phyloP scores from a whole-genome alignment of 495 filamentous ascomycete genomes.

The Podospora pseudopauciseta region DNA sequence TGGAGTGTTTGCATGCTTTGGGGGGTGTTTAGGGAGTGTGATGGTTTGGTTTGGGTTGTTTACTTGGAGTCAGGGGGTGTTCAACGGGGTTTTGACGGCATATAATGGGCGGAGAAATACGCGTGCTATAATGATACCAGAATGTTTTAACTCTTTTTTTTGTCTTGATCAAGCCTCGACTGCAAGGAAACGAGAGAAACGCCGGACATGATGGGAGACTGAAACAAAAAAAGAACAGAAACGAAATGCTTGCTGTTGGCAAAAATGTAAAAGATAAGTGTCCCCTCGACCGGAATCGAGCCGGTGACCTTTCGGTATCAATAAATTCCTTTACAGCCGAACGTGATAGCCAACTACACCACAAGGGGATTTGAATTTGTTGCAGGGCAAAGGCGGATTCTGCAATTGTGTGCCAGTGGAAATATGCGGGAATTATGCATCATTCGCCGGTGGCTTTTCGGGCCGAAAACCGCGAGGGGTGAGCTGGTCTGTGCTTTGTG shows the following conservation, averaged over 20 bases:
- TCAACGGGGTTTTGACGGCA: neutral
- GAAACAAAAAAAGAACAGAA: neutral
- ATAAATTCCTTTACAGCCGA: conserved; percentile 29
- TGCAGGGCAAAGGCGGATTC: neutral
- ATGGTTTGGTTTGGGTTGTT: neutral
- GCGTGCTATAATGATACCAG: neutral
- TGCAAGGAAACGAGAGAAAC: no score
- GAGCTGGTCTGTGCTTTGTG: neutral
- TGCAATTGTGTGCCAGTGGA: neutral
- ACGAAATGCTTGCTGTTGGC: neutral
- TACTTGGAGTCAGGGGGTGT: neutral
- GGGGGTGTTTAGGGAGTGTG: neutral
- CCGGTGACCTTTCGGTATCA: conserved; percentile 31
- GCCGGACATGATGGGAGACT: neutral
- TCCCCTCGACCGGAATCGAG: conserved; percentile 34
- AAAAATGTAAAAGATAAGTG: conserved; percentile 9
- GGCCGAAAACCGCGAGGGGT: neutral
- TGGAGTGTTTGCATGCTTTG: conserved; percentile 24
- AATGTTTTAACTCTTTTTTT: neutral
- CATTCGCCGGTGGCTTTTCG: neutral
- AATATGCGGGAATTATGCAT: neutral
- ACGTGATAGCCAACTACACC: conserved; percentile 31
- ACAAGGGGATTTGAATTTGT: conserved; percentile 21
- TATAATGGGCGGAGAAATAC: neutral
- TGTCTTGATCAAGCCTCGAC: no score